Evolutionary conservation across 2,329 filamentous ascomycete genomes (phyloP).

Genomic region (Grosmannia penicillata): DNA sequence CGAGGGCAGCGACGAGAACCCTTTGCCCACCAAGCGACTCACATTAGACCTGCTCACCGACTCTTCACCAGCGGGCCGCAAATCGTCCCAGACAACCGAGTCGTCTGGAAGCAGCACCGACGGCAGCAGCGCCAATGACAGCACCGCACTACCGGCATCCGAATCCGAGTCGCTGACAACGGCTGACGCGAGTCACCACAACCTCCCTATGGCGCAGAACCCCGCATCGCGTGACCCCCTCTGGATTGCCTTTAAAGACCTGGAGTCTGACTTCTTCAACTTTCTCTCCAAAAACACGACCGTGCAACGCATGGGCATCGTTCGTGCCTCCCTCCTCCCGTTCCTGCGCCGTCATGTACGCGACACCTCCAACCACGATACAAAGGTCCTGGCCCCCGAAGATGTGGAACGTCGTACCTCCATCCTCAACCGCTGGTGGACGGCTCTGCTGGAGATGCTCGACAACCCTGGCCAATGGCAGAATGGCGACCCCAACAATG

Average conservation of each 20-base stretch:
- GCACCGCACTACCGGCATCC: slow-evolving; percentile 10
- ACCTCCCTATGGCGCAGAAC: slow-evolving; percentile 23
- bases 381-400: slow-evolving; percentile 47
- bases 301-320: slow-evolving; percentile 58
- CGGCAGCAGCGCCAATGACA: slow-evolving; percentile 12
- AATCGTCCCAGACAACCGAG: slow-evolving; percentile 12
- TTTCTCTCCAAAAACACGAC: slow-evolving; percentile 59
- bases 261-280: slow-evolving; percentile 31
- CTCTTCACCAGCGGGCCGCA: slow-evolving; percentile 1
- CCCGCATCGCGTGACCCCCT: slow-evolving; percentile 32
- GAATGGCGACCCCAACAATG: slow-evolving; percentile 1
- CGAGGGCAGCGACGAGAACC: not conserved
- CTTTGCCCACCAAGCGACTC: not conserved
- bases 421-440: slow-evolving; percentile 88
- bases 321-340: slow-evolving; percentile 58
- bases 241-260: slow-evolving; percentile 38
- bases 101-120: slow-evolving; percentile 14
- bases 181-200: slow-evolving; percentile 26
- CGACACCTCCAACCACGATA: slow-evolving; percentile 47
- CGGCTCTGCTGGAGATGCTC: slow-evolving; percentile 64
- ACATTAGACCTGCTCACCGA: not conserved
- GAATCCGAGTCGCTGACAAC: slow-evolving; percentile 20
- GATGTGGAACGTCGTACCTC: slow-evolving; percentile 67
- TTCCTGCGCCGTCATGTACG: slow-evolving; percentile 59
- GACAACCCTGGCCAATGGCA: slow-evolving; percentile 31